phyloP scores from a whole-genome alignment of 768 basidiomycete species.

The Xerocomellus dryophilus region DNA sequence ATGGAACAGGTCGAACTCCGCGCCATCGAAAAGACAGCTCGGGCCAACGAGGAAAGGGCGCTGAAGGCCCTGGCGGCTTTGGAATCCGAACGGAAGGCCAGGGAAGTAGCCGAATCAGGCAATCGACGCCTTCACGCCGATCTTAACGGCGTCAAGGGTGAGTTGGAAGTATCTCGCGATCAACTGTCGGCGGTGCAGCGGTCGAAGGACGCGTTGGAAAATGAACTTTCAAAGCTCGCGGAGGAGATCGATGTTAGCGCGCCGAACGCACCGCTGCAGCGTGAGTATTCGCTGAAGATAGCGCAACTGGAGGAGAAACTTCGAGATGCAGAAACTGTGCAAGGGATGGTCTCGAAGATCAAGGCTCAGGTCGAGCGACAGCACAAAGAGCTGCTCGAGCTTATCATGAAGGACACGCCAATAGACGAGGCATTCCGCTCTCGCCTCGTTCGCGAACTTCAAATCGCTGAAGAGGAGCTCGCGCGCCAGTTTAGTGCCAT shows the following conservation, averaged over 20 bases:
- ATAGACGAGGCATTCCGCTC: conserved; percentile 61
- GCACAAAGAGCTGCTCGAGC: conserved; percentile 68
- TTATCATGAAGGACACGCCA: conserved; percentile 55
- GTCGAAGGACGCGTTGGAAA: conserved; percentile 64
- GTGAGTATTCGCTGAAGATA: conserved; percentile 62
- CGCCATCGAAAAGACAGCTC: conserved; percentile 64
- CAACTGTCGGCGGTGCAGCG: conserved; percentile 52
- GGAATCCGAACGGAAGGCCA: conserved; percentile 64
- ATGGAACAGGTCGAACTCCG: conserved; percentile 62
- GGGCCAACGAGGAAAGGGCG: conserved; percentile 59
- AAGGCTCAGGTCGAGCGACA: conserved; percentile 63
- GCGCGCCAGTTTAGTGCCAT: conserved; percentile 23
- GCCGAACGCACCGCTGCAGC: conserved; percentile 58
- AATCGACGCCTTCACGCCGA: conserved; percentile 59
- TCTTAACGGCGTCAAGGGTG: conserved; percentile 51
- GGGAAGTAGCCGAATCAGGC: conserved; percentile 64
- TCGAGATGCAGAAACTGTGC: conserved; percentile 52
- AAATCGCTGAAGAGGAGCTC: conserved; percentile 49
- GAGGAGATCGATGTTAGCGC: conserved; percentile 53
- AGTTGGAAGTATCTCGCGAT: conserved; percentile 54
- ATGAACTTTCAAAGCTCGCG: conserved; percentile 63
- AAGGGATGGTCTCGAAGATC: conserved; percentile 50
- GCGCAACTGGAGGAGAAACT: conserved; percentile 60
- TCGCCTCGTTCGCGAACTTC: conserved; percentile 59
- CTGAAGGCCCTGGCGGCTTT: conserved; percentile 53